phyloP scores from a whole-genome alignment of 441 rosid species.

The Daphne laureola region DNA sequence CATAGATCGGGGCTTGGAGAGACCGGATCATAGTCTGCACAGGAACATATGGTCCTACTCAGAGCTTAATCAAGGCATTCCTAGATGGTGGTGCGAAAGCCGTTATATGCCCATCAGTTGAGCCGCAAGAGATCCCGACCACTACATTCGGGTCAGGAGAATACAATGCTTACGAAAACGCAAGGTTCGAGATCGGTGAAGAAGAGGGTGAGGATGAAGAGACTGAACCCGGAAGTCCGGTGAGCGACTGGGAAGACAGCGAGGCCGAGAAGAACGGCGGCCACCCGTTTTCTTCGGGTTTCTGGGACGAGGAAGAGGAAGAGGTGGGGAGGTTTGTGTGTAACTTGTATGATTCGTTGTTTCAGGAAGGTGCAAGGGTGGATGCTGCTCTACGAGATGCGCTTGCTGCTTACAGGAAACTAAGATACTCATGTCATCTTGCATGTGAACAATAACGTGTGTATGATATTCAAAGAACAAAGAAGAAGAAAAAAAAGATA shows the following conservation, averaged over 20 bases:
- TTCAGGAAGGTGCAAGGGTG: conserved; percentile 60
- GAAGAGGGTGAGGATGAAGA: conserved; percentile 71
- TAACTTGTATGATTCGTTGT: conserved; percentile 52
- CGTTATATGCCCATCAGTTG: conserved; percentile 62
- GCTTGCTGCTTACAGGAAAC: conserved; percentile 52
- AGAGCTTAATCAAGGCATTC: conserved; percentile 66
- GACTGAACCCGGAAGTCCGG: conserved; percentile 45
- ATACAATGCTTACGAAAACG: conserved; percentile 43
- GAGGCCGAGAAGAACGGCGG: conserved; percentile 49
- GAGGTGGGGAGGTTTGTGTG: conserved; percentile 68
- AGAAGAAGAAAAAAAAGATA: not conserved
- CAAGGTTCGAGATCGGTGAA: conserved; percentile 86
- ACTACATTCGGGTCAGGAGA: conserved; percentile 46
- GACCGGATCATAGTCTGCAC: conserved; percentile 85
- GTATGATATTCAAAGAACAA: conserved; percentile 7
- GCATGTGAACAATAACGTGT: conserved; percentile 39
- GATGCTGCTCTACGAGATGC: conserved; percentile 64
- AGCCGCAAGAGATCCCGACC: conserved; percentile 54
- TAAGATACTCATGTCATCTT: conserved; percentile 76
- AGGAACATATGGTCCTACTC: conserved; percentile 71
- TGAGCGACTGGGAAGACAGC: conserved; percentile 95
- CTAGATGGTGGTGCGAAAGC: conserved; percentile 92
- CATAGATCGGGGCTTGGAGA: conserved; percentile 94
- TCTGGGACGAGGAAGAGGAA: conserved; percentile 79
- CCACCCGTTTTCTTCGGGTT: conserved; percentile 18